Conservation (phyloP, 176 grass and related monocot species). For the Puya raimondii region DNA sequence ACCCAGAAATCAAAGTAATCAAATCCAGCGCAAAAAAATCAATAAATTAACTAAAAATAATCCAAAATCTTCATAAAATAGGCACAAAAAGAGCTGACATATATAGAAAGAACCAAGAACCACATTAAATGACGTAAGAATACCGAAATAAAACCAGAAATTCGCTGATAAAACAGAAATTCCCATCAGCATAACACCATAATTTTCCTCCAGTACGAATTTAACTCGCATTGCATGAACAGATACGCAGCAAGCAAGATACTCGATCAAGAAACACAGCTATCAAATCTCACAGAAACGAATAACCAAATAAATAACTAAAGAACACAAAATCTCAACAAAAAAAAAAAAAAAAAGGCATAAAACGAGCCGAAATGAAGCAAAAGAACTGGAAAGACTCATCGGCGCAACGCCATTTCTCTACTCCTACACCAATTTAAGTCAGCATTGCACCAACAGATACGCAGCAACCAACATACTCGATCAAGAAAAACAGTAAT, state of each 20-base stretch:
- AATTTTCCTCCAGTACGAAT: neutral
- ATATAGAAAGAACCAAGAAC: too few relatives aligned
- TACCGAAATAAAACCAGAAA: too few relatives aligned
- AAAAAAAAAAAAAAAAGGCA: too few relatives aligned
- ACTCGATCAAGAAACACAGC: neutral
- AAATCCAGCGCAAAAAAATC: neutral
- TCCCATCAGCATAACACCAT: neutral
- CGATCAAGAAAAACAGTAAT: neutral
- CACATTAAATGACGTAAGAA: too few relatives aligned
- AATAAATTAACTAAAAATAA: neutral
- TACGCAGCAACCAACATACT: neutral
- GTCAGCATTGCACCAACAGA: neutral
- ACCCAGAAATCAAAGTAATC: neutral
- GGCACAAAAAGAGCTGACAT: neutral
- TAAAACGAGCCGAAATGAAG: neutral
- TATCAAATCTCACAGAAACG: neutral
- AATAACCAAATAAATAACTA: neutral
- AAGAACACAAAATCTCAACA: too few relatives aligned
- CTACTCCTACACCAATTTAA: too few relatives aligned
- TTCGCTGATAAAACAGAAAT: neutral
- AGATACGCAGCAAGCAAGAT: neutral
- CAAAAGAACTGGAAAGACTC: neutral
- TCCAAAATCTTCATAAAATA: neutral
- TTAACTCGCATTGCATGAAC: neutral
- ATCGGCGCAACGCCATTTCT: too few relatives aligned